Percentiles rank a stretch among this genome's conserved stretches.
Conservation (phyloP, 2,329 filamentous ascomycete genomes). For the Samsoniella hepiali region DNA sequence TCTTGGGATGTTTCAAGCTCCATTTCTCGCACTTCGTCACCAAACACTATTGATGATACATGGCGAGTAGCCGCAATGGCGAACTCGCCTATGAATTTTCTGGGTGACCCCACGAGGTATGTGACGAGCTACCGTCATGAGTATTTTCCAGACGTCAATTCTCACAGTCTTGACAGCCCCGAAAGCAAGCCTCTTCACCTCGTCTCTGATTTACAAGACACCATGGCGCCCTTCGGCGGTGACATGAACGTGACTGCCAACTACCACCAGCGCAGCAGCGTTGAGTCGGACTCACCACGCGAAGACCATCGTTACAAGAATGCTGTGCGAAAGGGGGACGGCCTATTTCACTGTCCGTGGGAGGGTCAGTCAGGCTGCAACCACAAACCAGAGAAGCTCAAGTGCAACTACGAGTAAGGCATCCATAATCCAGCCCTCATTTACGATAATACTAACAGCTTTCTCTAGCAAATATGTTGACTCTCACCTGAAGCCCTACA, state of each 20-base stretch:
- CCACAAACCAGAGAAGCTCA: constrained; percentile 92
- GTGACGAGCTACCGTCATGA: background rate
- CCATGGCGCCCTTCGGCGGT: constrained; percentile 7
- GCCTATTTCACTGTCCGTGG: constrained; percentile 91
- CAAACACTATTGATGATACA: constrained; percentile 47
- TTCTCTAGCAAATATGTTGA: constrained; percentile 84
- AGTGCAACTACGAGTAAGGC: constrained; percentile 97
- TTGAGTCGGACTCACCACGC: constrained; percentile 22
- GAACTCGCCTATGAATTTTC: constrained; percentile 3
- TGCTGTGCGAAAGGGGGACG: constrained; percentile 62
- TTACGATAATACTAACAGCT: constrained; percentile 25
- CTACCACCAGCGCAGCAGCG: constrained; percentile 18
- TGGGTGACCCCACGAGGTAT: constrained; percentile 13
- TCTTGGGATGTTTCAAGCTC: constrained; percentile 53
- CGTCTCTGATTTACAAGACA: constrained; percentile 6
- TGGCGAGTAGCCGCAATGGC: constrained; percentile 35
- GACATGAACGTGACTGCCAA: constrained; percentile 7
- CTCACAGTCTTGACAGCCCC: constrained; percentile 12
- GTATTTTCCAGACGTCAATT: background rate
- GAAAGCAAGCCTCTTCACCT: constrained; percentile 5
- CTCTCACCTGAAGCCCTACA: constrained; percentile 93
- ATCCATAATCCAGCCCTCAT: background rate
- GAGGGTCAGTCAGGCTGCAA: constrained; percentile 68
- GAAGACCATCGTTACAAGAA: constrained; percentile 61
- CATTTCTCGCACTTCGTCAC: constrained; percentile 51